Evolutionary conservation across 140 eudicot species (phyloP), one percentile per base, ranked within the genome.

Genomic region (Cichorium intybus): DNA sequence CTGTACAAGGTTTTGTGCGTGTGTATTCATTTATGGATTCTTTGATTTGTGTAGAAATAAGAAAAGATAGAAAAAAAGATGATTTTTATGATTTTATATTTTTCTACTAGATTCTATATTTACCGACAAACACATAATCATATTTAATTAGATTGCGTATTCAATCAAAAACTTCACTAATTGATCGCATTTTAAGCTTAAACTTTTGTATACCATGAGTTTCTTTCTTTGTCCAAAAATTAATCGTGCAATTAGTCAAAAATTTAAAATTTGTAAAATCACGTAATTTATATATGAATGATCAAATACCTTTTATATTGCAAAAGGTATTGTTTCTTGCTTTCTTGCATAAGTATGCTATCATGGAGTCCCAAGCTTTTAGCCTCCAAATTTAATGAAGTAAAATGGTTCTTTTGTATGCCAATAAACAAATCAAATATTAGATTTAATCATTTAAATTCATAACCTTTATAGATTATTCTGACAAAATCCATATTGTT

Each of bases 321-420:
- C 21, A 54, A 54, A 14, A 31, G 35, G 27, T 24, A 9, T 20
- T 55, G 22, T 11, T 23, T 55, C 27, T 55, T 26, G 14, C 60
- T 55, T 55, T 55, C 60, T 55, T 55, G 21, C 61, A 6, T 55
- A 55, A 27, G 27, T 34, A 26, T 55, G 41, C 61, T 55, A 14
- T 10, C 22, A 27, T 45, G 6, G 50, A 45, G 50, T 55, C 39
- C 60, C 9, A 15, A 45, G 21, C 43, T 35, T 35, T 35, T 35
- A 35, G 43, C 15, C 15, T 8, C 43, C 14, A 1, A 35, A 35
- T 35, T 6, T 35, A 1, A 35, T 35, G 10, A 35, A 35, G 43
- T 35, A 10, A 35, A 35, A 9, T 35, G 43, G 15, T 35, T 15
- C 0, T 10, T 35, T 35, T 35, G 43, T 35, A 3, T 4, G 3